Percentiles rank a stretch among this genome's conserved stretches.
Conservation (phyloP, 116 monocot species). For the Zostera marina region DNA sequence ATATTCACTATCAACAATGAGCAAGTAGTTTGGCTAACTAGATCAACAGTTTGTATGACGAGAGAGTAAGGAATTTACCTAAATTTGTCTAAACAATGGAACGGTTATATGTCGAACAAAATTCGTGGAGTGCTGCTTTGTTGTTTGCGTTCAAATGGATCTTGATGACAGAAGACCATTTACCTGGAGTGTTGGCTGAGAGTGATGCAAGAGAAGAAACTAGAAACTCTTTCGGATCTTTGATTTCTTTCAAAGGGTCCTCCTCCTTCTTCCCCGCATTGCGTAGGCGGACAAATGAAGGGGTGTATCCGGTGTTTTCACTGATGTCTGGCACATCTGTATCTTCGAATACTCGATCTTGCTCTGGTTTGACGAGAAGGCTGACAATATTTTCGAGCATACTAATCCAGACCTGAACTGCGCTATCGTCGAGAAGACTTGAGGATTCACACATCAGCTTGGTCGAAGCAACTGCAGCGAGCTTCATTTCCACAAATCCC, state of each 20-base stretch:
- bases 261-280: slow-evolving; percentile 88
- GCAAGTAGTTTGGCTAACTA: too few species aligned
- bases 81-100: slow-evolving; percentile 38
- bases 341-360: slow-evolving; percentile 37
- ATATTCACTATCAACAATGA: too few species aligned
- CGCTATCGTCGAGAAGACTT: slow-evolving; percentile 39
- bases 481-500: slow-evolving; percentile 62
- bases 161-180: slow-evolving; percentile 49
- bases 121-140: slow-evolving; percentile 41
- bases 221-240: slow-evolving; percentile 69
- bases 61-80: too few species aligned
- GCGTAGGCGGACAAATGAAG: slow-evolving; percentile 68
- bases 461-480: slow-evolving; percentile 80
- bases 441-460: slow-evolving; percentile 74
- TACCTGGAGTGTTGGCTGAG: slow-evolving; percentile 50
- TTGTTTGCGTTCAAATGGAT: slow-evolving; percentile 50
- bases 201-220: slow-evolving; percentile 54
- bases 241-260: slow-evolving; percentile 76
- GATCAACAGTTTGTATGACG: too few species aligned
- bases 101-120: slow-evolving; percentile 59
- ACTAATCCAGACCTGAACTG: slow-evolving; percentile 53
- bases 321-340: slow-evolving; percentile 38
- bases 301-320: slow-evolving; percentile 45
- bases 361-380: slow-evolving; percentile 43
- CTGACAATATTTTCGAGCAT: slow-evolving; percentile 63